These are phyloP conservation scores for Plasmopara viticola DNA, from an alignment of 352 stramenopile genomes.

Conservation along the genomic window DNA sequence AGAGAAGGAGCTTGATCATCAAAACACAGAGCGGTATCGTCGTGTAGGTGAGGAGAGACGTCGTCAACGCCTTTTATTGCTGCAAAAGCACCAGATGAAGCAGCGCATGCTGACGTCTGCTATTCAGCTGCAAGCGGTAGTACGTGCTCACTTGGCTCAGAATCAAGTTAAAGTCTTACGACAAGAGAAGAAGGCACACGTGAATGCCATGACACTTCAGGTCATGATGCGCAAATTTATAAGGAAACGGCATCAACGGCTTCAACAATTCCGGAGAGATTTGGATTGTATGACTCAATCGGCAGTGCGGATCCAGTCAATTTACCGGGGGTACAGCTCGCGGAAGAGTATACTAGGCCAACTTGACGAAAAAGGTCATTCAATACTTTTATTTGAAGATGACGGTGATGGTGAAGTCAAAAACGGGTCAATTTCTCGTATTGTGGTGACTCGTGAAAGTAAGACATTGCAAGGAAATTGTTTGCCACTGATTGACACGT, in stretches of 20 bases:
- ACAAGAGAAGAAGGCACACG: conserved; percentile 46
- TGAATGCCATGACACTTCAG: conserved; percentile 63
- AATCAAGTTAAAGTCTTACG: conserved; percentile 20
- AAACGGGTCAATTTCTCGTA: not conserved
- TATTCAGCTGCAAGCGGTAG: conserved; percentile 42
- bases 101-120: conserved; percentile 40
- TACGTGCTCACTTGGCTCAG: conserved; percentile 39
- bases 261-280: conserved; percentile 40
- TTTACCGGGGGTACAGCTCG: conserved; percentile 60
- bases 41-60: conserved; percentile 44
- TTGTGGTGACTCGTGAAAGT: not conserved
- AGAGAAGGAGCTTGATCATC: conserved; percentile 18
- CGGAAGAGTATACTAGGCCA: conserved; percentile 35
- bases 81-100: conserved; percentile 49
- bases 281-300: conserved; percentile 58
- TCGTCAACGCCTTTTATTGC: conserved; percentile 43
- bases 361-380: conserved; percentile 29
- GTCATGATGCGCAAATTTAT: conserved; percentile 58
- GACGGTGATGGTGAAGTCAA: conserved; percentile 12
- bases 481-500: not conserved
- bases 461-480: not conserved
- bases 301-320: conserved; percentile 56
- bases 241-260: conserved; percentile 32
- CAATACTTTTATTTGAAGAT: conserved; percentile 7
- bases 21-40: conserved; percentile 36